Evolutionary conservation across 306 rosid genomes (phyloP).

Genomic region (barrel medic (Medicago truncatula)): DNA sequence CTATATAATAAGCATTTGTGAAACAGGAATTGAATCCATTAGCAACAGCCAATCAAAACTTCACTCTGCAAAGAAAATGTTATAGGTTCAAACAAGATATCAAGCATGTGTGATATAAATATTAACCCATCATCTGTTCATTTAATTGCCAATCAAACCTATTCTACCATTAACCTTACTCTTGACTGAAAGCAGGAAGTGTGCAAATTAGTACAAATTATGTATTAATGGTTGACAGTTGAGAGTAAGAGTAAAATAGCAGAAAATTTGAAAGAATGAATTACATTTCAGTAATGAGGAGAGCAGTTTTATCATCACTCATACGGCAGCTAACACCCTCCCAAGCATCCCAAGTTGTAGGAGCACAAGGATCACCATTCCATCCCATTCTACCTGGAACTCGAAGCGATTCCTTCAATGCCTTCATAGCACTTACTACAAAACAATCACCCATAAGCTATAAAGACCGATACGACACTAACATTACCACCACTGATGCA

Average conservation of each 20-base stretch:
- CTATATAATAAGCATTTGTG: neutral
- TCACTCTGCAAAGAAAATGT: constrained; percentile 26
- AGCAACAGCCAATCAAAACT: neutral
- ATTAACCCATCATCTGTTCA: neutral
- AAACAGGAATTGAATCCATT: constrained; percentile 24
- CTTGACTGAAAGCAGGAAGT: neutral
- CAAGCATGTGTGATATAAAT: neutral
- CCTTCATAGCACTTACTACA: constrained; percentile 83
- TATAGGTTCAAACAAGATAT: constrained; percentile 8
- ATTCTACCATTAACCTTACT: neutral
- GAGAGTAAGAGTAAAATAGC: neutral
- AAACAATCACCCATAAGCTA: constrained; percentile 1
- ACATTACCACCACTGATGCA: too few relatives aligned
- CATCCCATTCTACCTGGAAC: constrained; percentile 98
- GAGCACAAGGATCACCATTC: constrained; percentile 99
- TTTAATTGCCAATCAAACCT: neutral
- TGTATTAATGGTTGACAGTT: neutral
- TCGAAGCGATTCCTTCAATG: constrained; percentile 84
- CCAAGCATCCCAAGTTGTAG: constrained; percentile 97
- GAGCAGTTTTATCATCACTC: constrained; percentile 61
- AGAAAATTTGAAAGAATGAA: constrained; percentile 25
- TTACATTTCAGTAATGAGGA: constrained; percentile 82
- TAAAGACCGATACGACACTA: neutral
- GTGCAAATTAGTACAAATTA: neutral
- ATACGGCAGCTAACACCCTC: constrained; percentile 92